Evolutionary conservation across 768 basidiomycete genomes (phyloP).

Genomic region (Nidularia pulvinata): DNA sequence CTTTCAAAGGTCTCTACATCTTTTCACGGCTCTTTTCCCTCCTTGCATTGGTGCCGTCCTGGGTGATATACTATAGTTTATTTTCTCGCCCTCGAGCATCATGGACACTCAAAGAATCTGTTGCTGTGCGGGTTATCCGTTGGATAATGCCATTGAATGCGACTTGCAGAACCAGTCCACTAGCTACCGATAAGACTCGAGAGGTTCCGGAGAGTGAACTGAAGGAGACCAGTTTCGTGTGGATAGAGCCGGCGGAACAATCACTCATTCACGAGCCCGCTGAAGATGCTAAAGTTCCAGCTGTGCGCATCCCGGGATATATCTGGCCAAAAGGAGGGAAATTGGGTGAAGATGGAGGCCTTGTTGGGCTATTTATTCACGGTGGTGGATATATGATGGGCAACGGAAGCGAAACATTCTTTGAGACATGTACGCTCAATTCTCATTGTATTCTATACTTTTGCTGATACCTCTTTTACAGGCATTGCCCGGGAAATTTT

Average conservation of each 20-base stretch:
- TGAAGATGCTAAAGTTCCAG: slow-evolving; percentile 9
- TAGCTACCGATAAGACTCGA: slow-evolving; percentile 11
- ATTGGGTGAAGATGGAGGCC: slow-evolving; percentile 7
- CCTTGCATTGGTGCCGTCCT: slow-evolving; percentile 11
- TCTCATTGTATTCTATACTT: background rate
- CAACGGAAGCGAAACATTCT: slow-evolving; percentile 15
- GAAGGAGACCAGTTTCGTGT: slow-evolving; percentile 17
- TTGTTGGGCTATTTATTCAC: slow-evolving; percentile 16
- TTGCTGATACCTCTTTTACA: background rate
- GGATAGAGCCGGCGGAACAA: slow-evolving; percentile 12
- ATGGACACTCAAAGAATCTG: slow-evolving; percentile 15
- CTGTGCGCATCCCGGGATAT: slow-evolving; percentile 17
- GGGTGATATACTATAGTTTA: slow-evolving; percentile 11
- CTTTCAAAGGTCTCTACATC: slow-evolving; percentile 5
- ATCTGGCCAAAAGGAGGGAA: slow-evolving; percentile 15
- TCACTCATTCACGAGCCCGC: slow-evolving; percentile 9
- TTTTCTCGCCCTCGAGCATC: slow-evolving; percentile 12
- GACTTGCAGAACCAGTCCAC: background rate
- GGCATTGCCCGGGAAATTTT: slow-evolving; percentile 8
- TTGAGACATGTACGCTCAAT: slow-evolving; percentile 11
- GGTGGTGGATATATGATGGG: slow-evolving; percentile 25
- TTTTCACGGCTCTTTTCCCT: slow-evolving; percentile 3
- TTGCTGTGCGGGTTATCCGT: slow-evolving; percentile 13
- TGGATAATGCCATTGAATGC: slow-evolving; percentile 17
- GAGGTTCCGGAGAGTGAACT: slow-evolving; percentile 13